Evolutionary conservation across 2,329 filamentous ascomycete species (phyloP).

Genomic region (Ophiostoma pallidulum): DNA sequence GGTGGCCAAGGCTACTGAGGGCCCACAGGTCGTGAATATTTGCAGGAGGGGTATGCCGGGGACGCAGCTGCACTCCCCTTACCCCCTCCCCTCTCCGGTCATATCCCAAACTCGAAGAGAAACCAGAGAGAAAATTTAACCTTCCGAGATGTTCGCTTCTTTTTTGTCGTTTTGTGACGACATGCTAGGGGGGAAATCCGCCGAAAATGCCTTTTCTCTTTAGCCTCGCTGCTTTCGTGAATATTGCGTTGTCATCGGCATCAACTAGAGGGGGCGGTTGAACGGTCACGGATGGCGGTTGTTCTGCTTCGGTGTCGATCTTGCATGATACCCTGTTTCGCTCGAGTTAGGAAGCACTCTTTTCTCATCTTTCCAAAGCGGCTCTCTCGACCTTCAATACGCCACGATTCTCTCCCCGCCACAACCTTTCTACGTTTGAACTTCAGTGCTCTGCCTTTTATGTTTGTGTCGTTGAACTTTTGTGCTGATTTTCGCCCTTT

Average conservation of each 20-base stretch:
- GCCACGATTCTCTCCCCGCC: background rate
- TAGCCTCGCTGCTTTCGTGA: background rate
- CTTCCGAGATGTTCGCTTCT: no score
- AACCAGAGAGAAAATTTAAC: background rate
- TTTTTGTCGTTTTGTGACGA: background rate
- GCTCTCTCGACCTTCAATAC: background rate
- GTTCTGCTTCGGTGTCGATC: conserved; percentile 4
- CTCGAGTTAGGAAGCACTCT: conserved; percentile 3
- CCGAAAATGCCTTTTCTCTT: background rate
- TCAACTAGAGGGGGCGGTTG: conserved; percentile 6
- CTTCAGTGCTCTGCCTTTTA: no score
- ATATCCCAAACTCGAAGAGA: background rate
- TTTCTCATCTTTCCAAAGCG: background rate
- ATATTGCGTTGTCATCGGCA: background rate
- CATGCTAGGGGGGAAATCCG: no score
- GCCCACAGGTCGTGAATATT: background rate
- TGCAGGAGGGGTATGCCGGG: conserved; percentile 1
- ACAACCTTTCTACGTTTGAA: background rate
- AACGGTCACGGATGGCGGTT: conserved; percentile 8
- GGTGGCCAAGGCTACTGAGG: conserved; percentile 20
- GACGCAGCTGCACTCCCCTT: background rate
- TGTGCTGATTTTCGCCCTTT: no score
- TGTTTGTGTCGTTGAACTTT: no score
- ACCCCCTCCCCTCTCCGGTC: no score
- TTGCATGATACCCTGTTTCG: conserved; percentile 3